These are phyloP conservation scores for Tuctoria greenei DNA, from an alignment of 176 grass and related monocot genomes.

Conservation along the genomic window DNA sequence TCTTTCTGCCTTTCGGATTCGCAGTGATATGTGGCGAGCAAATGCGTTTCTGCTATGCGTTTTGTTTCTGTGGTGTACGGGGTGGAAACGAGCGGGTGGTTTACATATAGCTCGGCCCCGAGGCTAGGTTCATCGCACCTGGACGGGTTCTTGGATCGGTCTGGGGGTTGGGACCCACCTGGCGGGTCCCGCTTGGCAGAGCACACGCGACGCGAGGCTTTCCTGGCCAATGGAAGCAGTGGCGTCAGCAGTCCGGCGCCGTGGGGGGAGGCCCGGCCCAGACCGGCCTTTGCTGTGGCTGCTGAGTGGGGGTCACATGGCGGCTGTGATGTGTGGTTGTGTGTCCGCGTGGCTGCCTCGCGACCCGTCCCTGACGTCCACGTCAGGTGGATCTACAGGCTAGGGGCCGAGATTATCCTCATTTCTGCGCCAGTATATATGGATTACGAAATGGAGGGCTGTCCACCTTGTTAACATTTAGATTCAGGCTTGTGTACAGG, in stretches of 20 bases:
- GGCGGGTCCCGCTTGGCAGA: neutral
- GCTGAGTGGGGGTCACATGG: constrained; percentile 22
- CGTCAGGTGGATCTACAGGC: neutral
- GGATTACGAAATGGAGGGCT: neutral
- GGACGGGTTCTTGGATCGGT: constrained; percentile 41
- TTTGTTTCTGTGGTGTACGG: constrained; percentile 33
- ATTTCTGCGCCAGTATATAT: neutral
- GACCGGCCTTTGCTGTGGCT: neutral
- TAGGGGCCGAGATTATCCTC: neutral
- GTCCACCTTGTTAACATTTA: neutral
- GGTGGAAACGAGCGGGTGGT: constrained; percentile 1
- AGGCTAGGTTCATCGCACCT: constrained; percentile 52
- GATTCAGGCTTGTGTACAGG: too few relatives aligned
- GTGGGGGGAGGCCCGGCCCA: neutral
- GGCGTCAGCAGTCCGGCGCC: constrained; percentile 42
- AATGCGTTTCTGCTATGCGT: constrained; percentile 20
- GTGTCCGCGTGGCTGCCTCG: constrained; percentile 22
- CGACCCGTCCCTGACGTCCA: neutral
- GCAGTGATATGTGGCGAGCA: neutral
- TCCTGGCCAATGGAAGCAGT: constrained; percentile 53
- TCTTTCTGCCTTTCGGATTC: neutral
- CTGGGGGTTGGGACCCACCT: constrained; percentile 2
- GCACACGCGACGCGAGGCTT: neutral
- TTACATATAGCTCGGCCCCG: constrained; percentile 50
- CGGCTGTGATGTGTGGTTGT: constrained; percentile 2